Percentiles rank a stretch among this genome's conserved stretches.
Conservation (phyloP, 352 stramenopile genomes). For the Halophytophthora polymorphica region DNA sequence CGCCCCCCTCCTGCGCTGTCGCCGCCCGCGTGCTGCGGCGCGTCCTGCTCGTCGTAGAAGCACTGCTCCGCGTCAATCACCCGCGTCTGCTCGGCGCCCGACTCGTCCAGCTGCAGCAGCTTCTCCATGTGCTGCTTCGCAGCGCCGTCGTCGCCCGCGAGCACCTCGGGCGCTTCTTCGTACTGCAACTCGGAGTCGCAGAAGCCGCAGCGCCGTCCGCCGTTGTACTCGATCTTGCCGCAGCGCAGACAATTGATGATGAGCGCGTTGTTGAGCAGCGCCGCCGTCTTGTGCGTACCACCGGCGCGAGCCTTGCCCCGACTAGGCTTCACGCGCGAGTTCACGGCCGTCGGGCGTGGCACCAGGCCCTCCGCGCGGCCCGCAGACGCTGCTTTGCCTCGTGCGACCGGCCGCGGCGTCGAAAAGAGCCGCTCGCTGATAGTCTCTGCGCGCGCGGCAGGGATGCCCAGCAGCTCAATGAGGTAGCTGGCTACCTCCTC, state of each 20-base stretch:
- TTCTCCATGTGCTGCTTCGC: constrained; percentile 56
- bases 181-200: constrained; percentile 60
- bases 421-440: constrained; percentile 53
- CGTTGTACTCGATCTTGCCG: constrained; percentile 66
- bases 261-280: constrained; percentile 44
- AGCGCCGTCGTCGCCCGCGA: constrained; percentile 26
- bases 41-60: constrained; percentile 29
- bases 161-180: constrained; percentile 35
- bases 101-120: constrained; percentile 49
- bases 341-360: constrained; percentile 28
- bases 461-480: constrained; percentile 63
- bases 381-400: constrained; percentile 2
- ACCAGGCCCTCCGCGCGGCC: constrained; percentile 23
- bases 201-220: constrained; percentile 45
- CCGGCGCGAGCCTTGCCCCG: constrained; percentile 33
- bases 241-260: constrained; percentile 76
- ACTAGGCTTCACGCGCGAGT: constrained; percentile 45
- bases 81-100: constrained; percentile 34
- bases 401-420: constrained; percentile 2
- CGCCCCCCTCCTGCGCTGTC: constrained; percentile 1
- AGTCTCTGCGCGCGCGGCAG: constrained; percentile 33
- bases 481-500: constrained; percentile 56
- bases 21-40: constrained; percentile 7
- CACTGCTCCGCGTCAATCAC: constrained; percentile 47
- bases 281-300: constrained; percentile 17